Base-by-base conservation (phyloP, 2,329 filamentous ascomycete genomes). In the Conoideocrella luteorostrata region DNA sequence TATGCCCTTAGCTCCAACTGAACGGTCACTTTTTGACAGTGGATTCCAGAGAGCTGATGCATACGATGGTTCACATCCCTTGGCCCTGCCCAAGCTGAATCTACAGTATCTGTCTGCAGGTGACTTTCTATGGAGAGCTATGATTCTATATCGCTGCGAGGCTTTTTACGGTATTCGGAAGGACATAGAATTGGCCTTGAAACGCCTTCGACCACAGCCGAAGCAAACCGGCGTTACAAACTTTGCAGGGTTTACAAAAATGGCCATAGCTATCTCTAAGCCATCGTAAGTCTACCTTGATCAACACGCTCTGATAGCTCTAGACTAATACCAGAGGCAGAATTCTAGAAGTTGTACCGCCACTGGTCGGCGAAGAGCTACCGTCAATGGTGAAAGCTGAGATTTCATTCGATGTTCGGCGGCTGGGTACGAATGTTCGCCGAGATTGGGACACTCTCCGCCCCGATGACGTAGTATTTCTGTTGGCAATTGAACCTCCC, bases 101-200 rank as follows among this genome's bases (percentile, higher is more conserved):
- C 70, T 98, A 22, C 93, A 98, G 59, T 98, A 98, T 63, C 73
- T 98, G 12, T 95, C 90, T 3, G 80, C 95, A 40, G 89, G 89
- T 3, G 93, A 98, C 63, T 98, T 98, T 55, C 68, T 98, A n/a
- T 98, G 90, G 89, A 80, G 94, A 49, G 89, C 91, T 0, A 84
- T 97, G 56, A 75, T 94, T 12, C 71, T 98, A 7, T 93, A 95
- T 60, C 82, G 91, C 32, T 86, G 84, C 46, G 93, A 98, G 63
- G 79, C 91, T 0, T 96, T 97, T 61, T 97, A 94, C 61, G 87
- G 88, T 47, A 91, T 98, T 47, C 81, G 89, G 36, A 91, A 89
- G 57, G 88, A 98, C 59, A 81, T 98, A 45, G 88, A 95, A 59
- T 79, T 87, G 38, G 81, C 85, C 6, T 61, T 97, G 40, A 86